Evolutionary conservation across 805 yeast species (phyloP).

Genomic region (Candida tammaniensis): DNA sequence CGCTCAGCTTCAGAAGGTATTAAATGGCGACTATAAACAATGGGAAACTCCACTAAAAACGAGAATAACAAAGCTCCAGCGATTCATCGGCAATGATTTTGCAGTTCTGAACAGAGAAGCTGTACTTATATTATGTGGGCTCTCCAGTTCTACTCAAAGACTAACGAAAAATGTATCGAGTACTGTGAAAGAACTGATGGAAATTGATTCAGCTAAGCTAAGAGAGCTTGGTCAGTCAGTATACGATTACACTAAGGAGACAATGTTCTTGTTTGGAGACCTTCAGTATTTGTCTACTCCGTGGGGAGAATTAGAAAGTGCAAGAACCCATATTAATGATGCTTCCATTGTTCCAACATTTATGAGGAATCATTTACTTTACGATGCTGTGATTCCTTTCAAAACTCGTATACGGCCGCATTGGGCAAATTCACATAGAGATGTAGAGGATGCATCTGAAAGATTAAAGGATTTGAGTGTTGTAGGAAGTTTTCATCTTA

Average conservation of each 20-base stretch:
- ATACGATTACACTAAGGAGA: slow-evolving; percentile 15
- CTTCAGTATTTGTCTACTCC: slow-evolving; percentile 28
- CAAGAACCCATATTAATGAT: slow-evolving; percentile 19
- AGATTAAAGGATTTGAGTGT: slow-evolving; percentile 3
- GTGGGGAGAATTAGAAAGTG: slow-evolving; percentile 23
- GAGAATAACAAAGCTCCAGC: background rate
- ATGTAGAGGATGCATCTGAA: slow-evolving; percentile 4
- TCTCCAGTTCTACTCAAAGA: slow-evolving; percentile 17
- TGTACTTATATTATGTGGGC: slow-evolving; percentile 27
- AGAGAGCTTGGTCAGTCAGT: slow-evolving; percentile 25
- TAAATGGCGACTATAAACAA: no score
- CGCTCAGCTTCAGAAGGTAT: slow-evolving; percentile 1
- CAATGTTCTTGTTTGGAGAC: slow-evolving; percentile 23
- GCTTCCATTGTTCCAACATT: slow-evolving; percentile 21
- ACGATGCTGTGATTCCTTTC: slow-evolving; percentile 28
- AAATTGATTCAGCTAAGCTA: slow-evolving; percentile 16
- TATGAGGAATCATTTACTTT: slow-evolving; percentile 30
- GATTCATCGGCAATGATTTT: slow-evolving; percentile 1
- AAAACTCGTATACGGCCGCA: slow-evolving; percentile 28
- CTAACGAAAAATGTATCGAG: background rate
- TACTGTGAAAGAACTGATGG: background rate
- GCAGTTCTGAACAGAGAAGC: slow-evolving; percentile 22
- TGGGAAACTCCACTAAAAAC: no score
- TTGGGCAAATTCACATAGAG: background rate
- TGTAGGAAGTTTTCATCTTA: slow-evolving; percentile 33